Base-by-base conservation (phyloP, 768 basidiomycete species). In the Leccinum rimulosum region DNA sequence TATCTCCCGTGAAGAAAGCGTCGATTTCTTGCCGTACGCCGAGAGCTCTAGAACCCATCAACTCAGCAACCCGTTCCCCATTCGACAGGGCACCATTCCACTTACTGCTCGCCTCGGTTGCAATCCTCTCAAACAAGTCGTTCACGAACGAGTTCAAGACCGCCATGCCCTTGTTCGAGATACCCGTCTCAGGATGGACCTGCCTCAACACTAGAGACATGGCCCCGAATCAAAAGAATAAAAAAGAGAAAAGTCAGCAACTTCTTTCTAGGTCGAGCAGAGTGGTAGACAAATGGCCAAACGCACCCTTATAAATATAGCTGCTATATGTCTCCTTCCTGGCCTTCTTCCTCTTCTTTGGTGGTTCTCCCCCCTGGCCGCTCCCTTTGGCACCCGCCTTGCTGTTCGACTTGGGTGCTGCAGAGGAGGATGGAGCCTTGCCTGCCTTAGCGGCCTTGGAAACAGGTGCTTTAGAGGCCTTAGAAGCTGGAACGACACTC, bases 101-200 rank as follows among this genome's bases (percentile, higher is more conserved):
- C 78, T 60, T 55, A 80, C 80, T 81, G 66, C 79, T 80, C 6
- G 81, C 79, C 66, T 83, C 82, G 50, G 66, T 74, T 4, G 82
- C 83, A 55, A 84, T 81, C 62, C 82, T 76, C 74, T 84, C 84
- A 61, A 84, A 84, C 72, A 84, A 77, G 66, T 84, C 83, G 63
- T 84, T 84, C 58, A 84, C 84, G 64, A 84, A 84, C 55, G 83
- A 84, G 77, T 84, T 82, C 56, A 83, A 73, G 64, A 84, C 76
- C 54, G 77, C 75, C 81, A 84, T 82, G 27, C 79, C 80, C 73
- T 84, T 85, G 80, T 83, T 86, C 61, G 85, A 87, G 76, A 87
- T 86, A 75, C 86, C 86, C 60, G 84, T 86, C 70, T 87, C 86
- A 54, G 86, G 86, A 78, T 87, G 86, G 61, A 88, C 86, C 75